Percentiles rank a stretch among this genome's conserved stretches.
Conservation (phyloP, 371 early-diverging fungal genomes). For the Rhizomucor miehei region DNA sequence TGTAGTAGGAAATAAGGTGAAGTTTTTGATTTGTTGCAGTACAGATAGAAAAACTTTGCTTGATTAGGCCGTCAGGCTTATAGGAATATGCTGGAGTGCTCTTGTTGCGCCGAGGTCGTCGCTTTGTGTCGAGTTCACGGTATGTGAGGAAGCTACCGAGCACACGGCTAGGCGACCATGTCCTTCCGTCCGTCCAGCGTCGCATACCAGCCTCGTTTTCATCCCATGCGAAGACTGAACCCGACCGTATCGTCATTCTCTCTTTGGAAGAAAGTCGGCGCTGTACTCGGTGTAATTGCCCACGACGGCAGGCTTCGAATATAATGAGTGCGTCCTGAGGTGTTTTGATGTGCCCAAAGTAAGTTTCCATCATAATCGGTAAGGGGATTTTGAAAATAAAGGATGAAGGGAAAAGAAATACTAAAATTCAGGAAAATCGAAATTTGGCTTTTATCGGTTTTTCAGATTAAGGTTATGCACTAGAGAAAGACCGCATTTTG, state of each 20-base stretch:
- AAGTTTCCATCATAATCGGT: constrained; percentile 60
- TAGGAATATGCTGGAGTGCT: constrained; percentile 26
- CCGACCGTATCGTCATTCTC: constrained; percentile 75
- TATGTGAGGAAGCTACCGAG: constrained; percentile 83
- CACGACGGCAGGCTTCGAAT: constrained; percentile 78
- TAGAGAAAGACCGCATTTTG: neutral
- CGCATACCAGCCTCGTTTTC: constrained; percentile 87
- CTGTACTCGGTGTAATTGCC: constrained; percentile 65
- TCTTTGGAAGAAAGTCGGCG: constrained; percentile 78
- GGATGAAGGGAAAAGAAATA: constrained; percentile 23
- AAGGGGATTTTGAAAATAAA: constrained; percentile 14
- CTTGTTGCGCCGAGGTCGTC: constrained; percentile 29
- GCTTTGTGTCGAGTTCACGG: constrained; percentile 68
- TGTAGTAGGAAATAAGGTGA: constrained; percentile 85
- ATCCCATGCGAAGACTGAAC: constrained; percentile 86
- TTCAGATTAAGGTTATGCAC: neutral
- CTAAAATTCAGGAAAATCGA: neutral
- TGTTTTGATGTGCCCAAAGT: constrained; percentile 73
- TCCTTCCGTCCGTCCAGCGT: constrained; percentile 90
- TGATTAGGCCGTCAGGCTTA: constrained; percentile 78
- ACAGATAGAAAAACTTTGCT: constrained; percentile 83
- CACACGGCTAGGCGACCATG: constrained; percentile 85
- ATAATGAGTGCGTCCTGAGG: constrained; percentile 79
- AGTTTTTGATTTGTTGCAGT: constrained; percentile 75
- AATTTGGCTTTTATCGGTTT: no score